phyloP scores from a whole-genome alignment of 1,139 yeast species.

The Zygosaccharomyces sapae region DNA sequence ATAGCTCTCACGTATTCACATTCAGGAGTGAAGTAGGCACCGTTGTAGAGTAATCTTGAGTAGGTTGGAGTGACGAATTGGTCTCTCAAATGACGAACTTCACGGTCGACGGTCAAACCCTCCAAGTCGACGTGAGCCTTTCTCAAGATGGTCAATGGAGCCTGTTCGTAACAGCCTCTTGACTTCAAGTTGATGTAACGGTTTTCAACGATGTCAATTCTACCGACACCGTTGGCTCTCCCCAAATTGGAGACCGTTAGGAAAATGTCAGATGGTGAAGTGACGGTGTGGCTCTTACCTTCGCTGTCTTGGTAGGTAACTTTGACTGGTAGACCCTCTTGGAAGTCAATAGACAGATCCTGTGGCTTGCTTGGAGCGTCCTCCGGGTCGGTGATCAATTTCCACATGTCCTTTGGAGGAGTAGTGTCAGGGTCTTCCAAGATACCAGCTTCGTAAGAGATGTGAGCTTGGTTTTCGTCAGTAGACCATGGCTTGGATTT shows the following conservation, averaged over 20 bases:
- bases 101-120: conserved; percentile 95
- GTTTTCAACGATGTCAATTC: conserved; percentile 97
- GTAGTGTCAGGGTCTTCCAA: conserved; percentile 97
- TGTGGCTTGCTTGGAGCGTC: conserved; percentile 96
- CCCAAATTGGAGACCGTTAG: conserved; percentile 90
- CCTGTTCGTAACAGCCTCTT: conserved; percentile 99
- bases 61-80: conserved; percentile 90
- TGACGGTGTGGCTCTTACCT: conserved; percentile 42
- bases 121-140: conserved; percentile 91
- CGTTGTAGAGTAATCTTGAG: conserved; percentile 89
- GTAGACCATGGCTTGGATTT: conserved; percentile 99
- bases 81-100: conserved; percentile 95
- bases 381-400: conserved; percentile 88
- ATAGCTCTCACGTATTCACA: conserved; percentile 91
- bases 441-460: conserved; percentile 97
- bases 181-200: conserved; percentile 98
- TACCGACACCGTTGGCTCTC: conserved; percentile 98
- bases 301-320: conserved; percentile 56
- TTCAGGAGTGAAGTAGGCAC: conserved; percentile 97
- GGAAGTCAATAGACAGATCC: conserved; percentile 75
- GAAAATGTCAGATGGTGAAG: conserved; percentile 86
- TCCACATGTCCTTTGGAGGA: conserved; percentile 99
- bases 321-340: conserved; percentile 84
- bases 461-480: conserved; percentile 97
- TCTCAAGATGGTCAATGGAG: conserved; percentile 93